Evolutionary conservation across 148 eudicot genomes (phyloP).

Genomic region (Nyssa sinensis): DNA sequence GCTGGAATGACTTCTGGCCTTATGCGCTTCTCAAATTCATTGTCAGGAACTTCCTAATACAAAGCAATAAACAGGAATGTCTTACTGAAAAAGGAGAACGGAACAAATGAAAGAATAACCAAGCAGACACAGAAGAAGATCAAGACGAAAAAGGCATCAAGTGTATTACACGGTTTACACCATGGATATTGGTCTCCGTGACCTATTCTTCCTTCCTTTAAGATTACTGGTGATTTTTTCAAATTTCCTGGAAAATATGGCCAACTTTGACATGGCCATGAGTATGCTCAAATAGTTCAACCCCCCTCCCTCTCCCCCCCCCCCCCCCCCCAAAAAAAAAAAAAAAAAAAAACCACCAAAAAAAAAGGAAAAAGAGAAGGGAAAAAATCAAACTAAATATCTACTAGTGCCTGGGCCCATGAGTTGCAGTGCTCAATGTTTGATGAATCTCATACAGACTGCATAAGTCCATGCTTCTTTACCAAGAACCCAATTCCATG

Average conservation of each 20-base stretch:
- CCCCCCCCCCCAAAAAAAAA: too few species aligned
- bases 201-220: too few species aligned
- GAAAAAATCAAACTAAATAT: background rate
- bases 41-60: conserved; percentile 71
- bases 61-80: conserved; percentile 4
- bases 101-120: background rate
- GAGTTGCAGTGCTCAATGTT: too few species aligned
- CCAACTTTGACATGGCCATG: background rate
- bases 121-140: background rate
- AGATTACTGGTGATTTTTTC: too few species aligned
- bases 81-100: background rate
- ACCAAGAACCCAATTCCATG: too few species aligned
- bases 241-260: too few species aligned
- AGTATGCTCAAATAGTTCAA: background rate
- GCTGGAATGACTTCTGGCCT: conserved; percentile 94
- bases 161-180: too few species aligned
- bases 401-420: too few species aligned
- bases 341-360: background rate
- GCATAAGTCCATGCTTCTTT: too few species aligned
- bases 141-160: background rate
- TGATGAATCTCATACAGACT: too few species aligned
- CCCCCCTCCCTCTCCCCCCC: too few species aligned
- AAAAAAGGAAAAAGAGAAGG: background rate
- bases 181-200: too few species aligned
- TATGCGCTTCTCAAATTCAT: conserved; percentile 92